Percentiles rank a stretch among this genome's conserved stretches.
These are phyloP conservation scores for Lasiodiplodia sp. DNA, from an alignment of 2,329 filamentous ascomycete genomes.

Conservation along the genomic window DNA sequence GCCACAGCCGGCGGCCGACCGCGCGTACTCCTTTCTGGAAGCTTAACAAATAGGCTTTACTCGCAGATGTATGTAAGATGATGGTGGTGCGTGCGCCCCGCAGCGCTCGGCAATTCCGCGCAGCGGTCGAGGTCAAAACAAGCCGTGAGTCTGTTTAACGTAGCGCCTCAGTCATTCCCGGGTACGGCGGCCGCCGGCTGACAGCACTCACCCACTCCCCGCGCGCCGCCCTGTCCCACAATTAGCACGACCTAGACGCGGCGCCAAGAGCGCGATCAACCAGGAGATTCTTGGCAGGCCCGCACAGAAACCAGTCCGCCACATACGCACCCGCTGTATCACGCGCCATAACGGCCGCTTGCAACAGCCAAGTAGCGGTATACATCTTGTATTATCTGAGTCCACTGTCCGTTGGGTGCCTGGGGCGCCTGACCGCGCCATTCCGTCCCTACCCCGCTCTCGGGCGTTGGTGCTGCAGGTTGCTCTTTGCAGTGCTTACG, in stretches of 20 bases:
- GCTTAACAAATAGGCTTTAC: slow-evolving; percentile 4
- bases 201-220: background rate
- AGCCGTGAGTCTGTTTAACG: background rate
- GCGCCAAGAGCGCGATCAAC: background rate
- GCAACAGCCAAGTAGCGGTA: slow-evolving; percentile 19
- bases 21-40: slow-evolving; percentile 3
- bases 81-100: background rate
- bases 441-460: slow-evolving; percentile 17
- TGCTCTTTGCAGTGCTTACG: slow-evolving; percentile 19
- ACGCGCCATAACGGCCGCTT: slow-evolving; percentile 6
- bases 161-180: background rate
- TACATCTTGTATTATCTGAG: slow-evolving; percentile 14
- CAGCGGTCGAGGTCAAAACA: background rate
- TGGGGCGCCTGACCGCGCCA: slow-evolving; percentile 25
- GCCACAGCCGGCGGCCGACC: slow-evolving; percentile 17
- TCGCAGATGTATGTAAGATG: too few relatives aligned
- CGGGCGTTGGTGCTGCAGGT: slow-evolving; percentile 3
- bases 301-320: background rate
- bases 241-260: background rate
- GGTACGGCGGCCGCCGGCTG: background rate
- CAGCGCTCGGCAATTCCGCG: background rate
- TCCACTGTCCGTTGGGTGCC: slow-evolving; percentile 16
- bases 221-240: background rate
- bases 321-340: background rate
- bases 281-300: slow-evolving; percentile 14